Conservation (phyloP, 129 eudicot genomes). For the Artemisia annua region DNA sequence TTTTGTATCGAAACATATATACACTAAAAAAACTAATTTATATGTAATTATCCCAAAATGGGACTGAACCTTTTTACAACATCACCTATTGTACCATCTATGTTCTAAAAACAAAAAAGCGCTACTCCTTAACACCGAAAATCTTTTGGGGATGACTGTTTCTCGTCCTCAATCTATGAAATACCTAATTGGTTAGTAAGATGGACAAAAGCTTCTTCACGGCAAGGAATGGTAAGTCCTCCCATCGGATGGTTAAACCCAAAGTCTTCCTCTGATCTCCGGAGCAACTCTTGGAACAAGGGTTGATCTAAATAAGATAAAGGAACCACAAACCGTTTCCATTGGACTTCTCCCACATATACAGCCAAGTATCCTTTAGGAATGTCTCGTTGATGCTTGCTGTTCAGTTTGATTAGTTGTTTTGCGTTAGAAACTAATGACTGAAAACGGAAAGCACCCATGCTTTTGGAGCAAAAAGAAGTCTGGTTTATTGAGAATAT, state of each 20-base stretch:
- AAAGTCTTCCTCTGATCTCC: constrained; percentile 43
- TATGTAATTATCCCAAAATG: no score
- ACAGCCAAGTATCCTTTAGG: constrained; percentile 54
- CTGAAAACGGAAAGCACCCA: no score
- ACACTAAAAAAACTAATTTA: no score
- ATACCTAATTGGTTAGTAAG: constrained; percentile 19
- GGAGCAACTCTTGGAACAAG: constrained; percentile 38
- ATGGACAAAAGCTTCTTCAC: constrained; percentile 33
- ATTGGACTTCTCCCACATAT: constrained; percentile 48
- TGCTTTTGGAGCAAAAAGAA: no score
- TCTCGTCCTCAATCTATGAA: constrained; percentile 9
- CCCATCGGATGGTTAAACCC: no score
- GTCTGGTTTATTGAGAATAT: constrained; percentile 9
- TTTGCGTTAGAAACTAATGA: no score
- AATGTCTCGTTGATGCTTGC: constrained; percentile 27
- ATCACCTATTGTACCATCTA: neutral
- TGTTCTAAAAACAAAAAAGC: neutral
- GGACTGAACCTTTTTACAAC: constrained; percentile 1
- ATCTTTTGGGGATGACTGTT: constrained; percentile 1
- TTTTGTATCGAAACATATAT: no score
- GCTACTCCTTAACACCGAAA: neutral
- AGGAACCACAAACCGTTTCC: constrained; percentile 44
- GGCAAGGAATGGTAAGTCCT: constrained; percentile 48
- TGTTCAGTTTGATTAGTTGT: constrained; percentile 26
- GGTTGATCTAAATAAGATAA: constrained; percentile 44